Base-by-base conservation (phyloP, 371 early-diverging fungal genomes). In the Rhizomucor miehei region DNA sequence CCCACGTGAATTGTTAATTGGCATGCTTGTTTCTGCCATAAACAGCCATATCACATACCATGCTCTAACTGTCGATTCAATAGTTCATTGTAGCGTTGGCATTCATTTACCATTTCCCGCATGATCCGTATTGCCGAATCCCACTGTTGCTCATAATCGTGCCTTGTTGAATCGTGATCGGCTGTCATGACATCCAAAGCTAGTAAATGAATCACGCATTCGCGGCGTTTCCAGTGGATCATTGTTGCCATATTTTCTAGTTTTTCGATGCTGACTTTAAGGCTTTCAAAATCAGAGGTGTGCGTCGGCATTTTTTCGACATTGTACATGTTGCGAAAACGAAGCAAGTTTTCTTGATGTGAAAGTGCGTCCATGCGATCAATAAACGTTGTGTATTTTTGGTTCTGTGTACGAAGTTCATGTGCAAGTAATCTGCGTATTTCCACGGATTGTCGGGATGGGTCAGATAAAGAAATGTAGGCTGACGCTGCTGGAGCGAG, bases 111-210 rank as follows among this genome's bases (percentile, higher is more conserved):
- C 8, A 75, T 20, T 19, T 52, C 43, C 1, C 20, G 38, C 39
- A 71, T 71, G 3, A 65, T 58, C 23, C 58, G 47, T 24, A 66
- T 60, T 14, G 65, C 75, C 6, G 50, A 44, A 16, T 62, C 62
- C 75, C 70, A 72, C 23, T 50, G 65, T 36, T 56, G 52, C 20
- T 65, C 71, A 54, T 73, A 77, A 40, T 65, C 63, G 16, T n/a
- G 17, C 13, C 69, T 60, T 17, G 49, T 57, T 6, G 66, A 62
- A 25, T 63, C 58, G 36, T 60, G 55, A 10, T 62, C 69, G 5
- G 60, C 56, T 24, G 73, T 68, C 75, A 77, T 74, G 46, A 71
- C 66, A 52, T 70, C 71, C 41, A 77, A 44, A 0, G 77, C 73
- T 37, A 77, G 52, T 11, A 77, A 44, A 39, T 74, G 69, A 16